These are phyloP conservation scores for Dioscorea zingiberensis DNA, from an alignment of 106 monocot species.

Conservation along the genomic window DNA sequence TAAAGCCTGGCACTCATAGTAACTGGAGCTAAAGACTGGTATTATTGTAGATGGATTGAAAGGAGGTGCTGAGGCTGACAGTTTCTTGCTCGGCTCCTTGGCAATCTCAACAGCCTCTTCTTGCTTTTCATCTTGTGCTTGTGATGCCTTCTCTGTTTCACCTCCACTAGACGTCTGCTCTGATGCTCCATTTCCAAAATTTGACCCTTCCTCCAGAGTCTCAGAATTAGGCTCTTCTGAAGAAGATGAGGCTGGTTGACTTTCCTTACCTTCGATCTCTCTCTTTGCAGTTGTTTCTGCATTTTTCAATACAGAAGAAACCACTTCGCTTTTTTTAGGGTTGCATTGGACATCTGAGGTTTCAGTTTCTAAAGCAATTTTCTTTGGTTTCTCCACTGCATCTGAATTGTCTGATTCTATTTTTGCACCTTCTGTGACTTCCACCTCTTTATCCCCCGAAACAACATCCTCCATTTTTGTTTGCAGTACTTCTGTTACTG, in stretches of 20 bases:
- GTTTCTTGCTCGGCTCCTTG: constrained; percentile 63
- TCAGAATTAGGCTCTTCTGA: constrained; percentile 19
- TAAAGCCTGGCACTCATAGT: constrained; percentile 49
- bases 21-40: constrained; percentile 63
- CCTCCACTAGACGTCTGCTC: constrained; percentile 29
- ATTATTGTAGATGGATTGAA: constrained; percentile 69
- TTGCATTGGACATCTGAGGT: constrained; percentile 1
- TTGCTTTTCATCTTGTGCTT: constrained; percentile 27
- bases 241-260: constrained; percentile 16
- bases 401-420: too few relatives aligned
- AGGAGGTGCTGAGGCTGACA: constrained; percentile 89
- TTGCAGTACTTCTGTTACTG: constrained; percentile 2
- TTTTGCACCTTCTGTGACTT: constrained; percentile 13
- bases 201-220: constrained; percentile 13
- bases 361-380: constrained; percentile 10
- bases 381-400: too few relatives aligned
- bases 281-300: constrained; percentile 15
- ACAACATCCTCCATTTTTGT: not conserved
- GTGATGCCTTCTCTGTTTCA: constrained; percentile 36
- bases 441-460: not conserved
- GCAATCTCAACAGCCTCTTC: constrained; percentile 21
- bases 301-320: constrained; percentile 12
- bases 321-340: not conserved
- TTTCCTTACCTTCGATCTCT: constrained; percentile 15
- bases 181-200: constrained; percentile 20